Conservation (phyloP, 805 yeast species). For the Debaryomyces castellii region DNA sequence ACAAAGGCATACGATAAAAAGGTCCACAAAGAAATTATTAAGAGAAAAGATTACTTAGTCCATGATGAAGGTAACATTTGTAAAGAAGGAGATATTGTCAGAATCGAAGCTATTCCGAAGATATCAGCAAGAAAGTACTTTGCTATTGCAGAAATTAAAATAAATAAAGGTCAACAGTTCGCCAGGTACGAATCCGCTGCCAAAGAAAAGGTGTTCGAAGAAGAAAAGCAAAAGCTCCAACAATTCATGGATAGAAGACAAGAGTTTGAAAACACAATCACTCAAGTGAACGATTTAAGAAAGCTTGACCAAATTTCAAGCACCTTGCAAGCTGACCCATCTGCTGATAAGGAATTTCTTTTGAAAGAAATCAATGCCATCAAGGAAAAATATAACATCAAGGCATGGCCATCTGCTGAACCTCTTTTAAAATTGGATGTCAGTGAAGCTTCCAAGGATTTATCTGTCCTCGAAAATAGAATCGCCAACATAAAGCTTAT, state of each 20-base stretch:
- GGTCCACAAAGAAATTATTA: conserved; percentile 72
- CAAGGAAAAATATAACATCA: conserved; percentile 36
- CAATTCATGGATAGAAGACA: conserved; percentile 51
- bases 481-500: conserved; percentile 26
- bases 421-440: conserved; percentile 37
- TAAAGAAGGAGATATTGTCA: conserved; percentile 92
- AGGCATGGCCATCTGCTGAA: conserved; percentile 41
- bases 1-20: conserved; percentile 68
- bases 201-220: conserved; percentile 60
- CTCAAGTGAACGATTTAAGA: conserved; percentile 38
- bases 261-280: conserved; percentile 23
- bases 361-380: conserved; percentile 33
- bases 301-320: conserved; percentile 30
- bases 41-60: conserved; percentile 80
- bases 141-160: conserved; percentile 89
- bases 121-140: conserved; percentile 78
- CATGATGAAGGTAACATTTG: conserved; percentile 93
- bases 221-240: conserved; percentile 57
- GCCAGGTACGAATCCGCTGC: conserved; percentile 76
- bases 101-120: conserved; percentile 88
- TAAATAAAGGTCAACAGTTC: conserved; percentile 88
- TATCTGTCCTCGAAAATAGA: conserved; percentile 28
- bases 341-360: conserved; percentile 20
- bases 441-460: conserved; percentile 24
- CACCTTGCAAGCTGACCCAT: conserved; percentile 22